Evolutionary conservation across 768 basidiomycete genomes (phyloP).

Genomic region (Kwoniella dejecticola): DNA sequence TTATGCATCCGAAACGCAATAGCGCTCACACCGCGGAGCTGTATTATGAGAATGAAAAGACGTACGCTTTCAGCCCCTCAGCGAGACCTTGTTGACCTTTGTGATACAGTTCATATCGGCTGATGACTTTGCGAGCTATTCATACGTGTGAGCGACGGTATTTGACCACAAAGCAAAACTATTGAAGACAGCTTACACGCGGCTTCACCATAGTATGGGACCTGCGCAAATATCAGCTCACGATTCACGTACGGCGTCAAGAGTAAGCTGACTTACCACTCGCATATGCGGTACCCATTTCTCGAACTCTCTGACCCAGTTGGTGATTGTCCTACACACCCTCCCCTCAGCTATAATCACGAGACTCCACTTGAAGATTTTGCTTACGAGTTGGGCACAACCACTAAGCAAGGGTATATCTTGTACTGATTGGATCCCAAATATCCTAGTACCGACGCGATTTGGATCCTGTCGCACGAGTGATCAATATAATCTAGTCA

Average conservation of each 20-base stretch:
- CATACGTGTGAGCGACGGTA: slow-evolving; percentile 39
- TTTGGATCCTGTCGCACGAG: slow-evolving; percentile 84
- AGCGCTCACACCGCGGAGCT: neutral
- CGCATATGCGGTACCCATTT: slow-evolving; percentile 64
- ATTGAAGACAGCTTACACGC: slow-evolving; percentile 66
- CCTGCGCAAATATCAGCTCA: slow-evolving; percentile 12
- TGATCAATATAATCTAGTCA: too few species aligned
- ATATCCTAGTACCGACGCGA: slow-evolving; percentile 77
- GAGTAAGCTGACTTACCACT: slow-evolving; percentile 57
- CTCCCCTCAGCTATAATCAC: slow-evolving; percentile 2
- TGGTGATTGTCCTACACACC: slow-evolving; percentile 68
- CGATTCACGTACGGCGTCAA: neutral
- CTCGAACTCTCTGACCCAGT: slow-evolving; percentile 90
- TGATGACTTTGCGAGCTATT: slow-evolving; percentile 71
- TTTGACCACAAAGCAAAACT: slow-evolving; percentile 64
- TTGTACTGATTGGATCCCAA: slow-evolving; percentile 61
- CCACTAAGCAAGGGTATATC: slow-evolving; percentile 78
- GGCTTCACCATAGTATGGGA: slow-evolving; percentile 73
- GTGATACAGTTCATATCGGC: slow-evolving; percentile 78
- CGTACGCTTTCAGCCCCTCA: slow-evolving; percentile 54
- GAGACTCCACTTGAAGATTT: neutral
- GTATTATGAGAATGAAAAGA: neutral
- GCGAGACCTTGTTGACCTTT: slow-evolving; percentile 50
- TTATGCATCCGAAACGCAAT: neutral
- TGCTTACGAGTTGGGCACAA: slow-evolving; percentile 83